These are phyloP conservation scores for Paramyrothecium roridum DNA, from an alignment of 2,329 filamentous ascomycete species.

Conservation along the genomic window DNA sequence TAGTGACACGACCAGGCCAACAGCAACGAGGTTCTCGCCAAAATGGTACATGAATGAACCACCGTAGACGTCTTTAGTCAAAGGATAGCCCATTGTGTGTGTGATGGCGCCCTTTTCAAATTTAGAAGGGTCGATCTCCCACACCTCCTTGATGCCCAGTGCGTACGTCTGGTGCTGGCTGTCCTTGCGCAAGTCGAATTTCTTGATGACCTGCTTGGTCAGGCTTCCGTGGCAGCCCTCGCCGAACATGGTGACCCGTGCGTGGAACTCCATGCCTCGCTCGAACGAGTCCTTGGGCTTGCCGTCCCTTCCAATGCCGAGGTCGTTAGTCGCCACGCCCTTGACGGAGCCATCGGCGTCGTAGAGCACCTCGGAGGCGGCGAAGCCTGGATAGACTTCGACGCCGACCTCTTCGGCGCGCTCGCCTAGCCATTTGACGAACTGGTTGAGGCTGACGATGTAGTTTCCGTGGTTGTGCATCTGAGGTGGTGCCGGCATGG, in stretches of 20 bases:
- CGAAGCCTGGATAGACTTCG: slow-evolving; percentile 94
- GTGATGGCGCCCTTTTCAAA: slow-evolving; percentile 82
- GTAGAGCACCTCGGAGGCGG: slow-evolving; percentile 90
- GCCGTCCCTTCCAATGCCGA: slow-evolving; percentile 78
- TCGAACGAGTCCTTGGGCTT: slow-evolving; percentile 89
- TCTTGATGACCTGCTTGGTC: slow-evolving; percentile 91
- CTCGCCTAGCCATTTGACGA: slow-evolving; percentile 93
- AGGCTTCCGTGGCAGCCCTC: slow-evolving; percentile 96
- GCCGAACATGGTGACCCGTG: slow-evolving; percentile 82
- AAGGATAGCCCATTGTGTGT: slow-evolving; percentile 90
- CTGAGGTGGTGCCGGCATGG: slow-evolving; percentile 85
- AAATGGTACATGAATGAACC: slow-evolving; percentile 99
- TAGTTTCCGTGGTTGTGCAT: slow-evolving; percentile 99
- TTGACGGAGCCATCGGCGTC: slow-evolving; percentile 80
- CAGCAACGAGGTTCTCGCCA: slow-evolving; percentile 89
- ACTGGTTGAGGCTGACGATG: slow-evolving; percentile 92
- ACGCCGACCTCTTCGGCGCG: slow-evolving; percentile 95
- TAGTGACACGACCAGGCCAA: slow-evolving; percentile 87
- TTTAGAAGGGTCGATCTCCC: slow-evolving; percentile 92
- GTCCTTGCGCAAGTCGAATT: slow-evolving; percentile 84
- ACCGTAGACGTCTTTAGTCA: slow-evolving; percentile 86
- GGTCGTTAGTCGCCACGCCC: slow-evolving; percentile 93
- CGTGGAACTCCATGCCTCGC: slow-evolving; percentile 97
- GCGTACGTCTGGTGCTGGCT: slow-evolving; percentile 95
- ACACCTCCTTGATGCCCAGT: slow-evolving; percentile 92